These are phyloP conservation scores for Boletales sp. DNA, from an alignment of 768 basidiomycete genomes.

Conservation along the genomic window DNA sequence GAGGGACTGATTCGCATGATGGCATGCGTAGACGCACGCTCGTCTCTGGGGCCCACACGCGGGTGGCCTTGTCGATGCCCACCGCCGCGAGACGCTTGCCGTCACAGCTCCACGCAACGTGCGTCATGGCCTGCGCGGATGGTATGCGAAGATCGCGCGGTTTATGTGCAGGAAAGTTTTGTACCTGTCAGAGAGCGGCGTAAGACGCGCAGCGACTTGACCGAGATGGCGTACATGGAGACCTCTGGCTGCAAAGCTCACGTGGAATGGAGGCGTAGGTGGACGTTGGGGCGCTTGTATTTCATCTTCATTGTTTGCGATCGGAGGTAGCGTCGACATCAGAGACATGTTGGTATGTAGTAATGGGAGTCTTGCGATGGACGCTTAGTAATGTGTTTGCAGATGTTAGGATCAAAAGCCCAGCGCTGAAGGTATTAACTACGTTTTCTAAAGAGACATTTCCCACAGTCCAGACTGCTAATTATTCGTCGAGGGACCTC, in stretches of 20 bases:
- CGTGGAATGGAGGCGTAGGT: slow-evolving; percentile 70
- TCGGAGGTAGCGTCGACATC: slow-evolving; percentile 24
- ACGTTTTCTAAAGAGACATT: too few species aligned
- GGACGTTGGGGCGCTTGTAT: slow-evolving; percentile 54
- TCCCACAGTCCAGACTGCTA: too few species aligned
- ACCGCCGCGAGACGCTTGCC: slow-evolving; percentile 79
- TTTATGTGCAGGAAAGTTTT: slow-evolving; percentile 76
- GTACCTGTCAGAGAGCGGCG: slow-evolving; percentile 45
- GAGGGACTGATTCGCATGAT: not conserved
- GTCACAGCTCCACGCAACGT: slow-evolving; percentile 83
- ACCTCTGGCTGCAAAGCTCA: slow-evolving; percentile 65
- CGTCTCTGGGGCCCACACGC: slow-evolving; percentile 79
- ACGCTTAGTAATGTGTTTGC: slow-evolving; percentile 14
- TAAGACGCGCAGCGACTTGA: slow-evolving; percentile 7
- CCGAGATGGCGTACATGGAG: slow-evolving; percentile 56
- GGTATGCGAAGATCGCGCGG: slow-evolving; percentile 70
- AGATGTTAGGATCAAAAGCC: slow-evolving; percentile 22
- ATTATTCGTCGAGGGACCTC: too few species aligned
- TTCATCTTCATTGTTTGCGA: slow-evolving; percentile 50
- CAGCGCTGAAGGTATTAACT: too few species aligned
- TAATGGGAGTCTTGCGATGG: not conserved
- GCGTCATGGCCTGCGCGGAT: slow-evolving; percentile 61
- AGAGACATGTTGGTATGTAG: not conserved
- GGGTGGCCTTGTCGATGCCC: slow-evolving; percentile 72
- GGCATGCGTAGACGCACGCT: slow-evolving; percentile 45